Percentiles rank a stretch among this genome's conserved stretches.
Conservation (phyloP, 306 rosid species). For the Vicia faba region DNA sequence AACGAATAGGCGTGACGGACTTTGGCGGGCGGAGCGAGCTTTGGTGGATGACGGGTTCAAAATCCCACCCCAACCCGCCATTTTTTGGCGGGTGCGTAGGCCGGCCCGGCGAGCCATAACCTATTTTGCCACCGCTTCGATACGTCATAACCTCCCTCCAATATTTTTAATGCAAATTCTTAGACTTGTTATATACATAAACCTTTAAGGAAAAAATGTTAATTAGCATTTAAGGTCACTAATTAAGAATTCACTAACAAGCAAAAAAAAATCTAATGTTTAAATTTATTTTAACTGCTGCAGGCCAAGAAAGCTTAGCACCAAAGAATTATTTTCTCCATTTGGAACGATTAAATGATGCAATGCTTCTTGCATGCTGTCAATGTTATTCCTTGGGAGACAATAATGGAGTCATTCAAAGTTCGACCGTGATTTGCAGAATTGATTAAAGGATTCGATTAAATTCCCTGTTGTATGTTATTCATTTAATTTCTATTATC, state of each 20-base stretch:
- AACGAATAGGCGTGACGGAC: too few species aligned
- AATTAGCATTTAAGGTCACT: not conserved
- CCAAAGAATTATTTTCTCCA: constrained; percentile 10
- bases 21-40: too few species aligned
- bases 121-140: too few species aligned
- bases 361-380: constrained; percentile 29
- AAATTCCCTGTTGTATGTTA: constrained; percentile 46
- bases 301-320: constrained; percentile 81
- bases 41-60: too few species aligned
- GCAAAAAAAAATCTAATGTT: not conserved
- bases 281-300: constrained; percentile 30
- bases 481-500: constrained; percentile 32
- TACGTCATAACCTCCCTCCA: not conserved
- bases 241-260: not conserved
- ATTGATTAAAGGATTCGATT: constrained; percentile 32
- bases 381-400: constrained; percentile 33
- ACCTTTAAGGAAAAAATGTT: not conserved
- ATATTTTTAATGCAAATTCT: not conserved
- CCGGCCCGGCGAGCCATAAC: too few species aligned
- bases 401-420: constrained; percentile 31
- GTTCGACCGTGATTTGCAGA: constrained; percentile 33
- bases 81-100: too few species aligned
- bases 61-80: too few species aligned
- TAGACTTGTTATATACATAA: not conserved
- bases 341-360: constrained; percentile 30